Evolutionary conservation across 139 green algal species (phyloP).

Genomic region (Micractinium sp.): DNA sequence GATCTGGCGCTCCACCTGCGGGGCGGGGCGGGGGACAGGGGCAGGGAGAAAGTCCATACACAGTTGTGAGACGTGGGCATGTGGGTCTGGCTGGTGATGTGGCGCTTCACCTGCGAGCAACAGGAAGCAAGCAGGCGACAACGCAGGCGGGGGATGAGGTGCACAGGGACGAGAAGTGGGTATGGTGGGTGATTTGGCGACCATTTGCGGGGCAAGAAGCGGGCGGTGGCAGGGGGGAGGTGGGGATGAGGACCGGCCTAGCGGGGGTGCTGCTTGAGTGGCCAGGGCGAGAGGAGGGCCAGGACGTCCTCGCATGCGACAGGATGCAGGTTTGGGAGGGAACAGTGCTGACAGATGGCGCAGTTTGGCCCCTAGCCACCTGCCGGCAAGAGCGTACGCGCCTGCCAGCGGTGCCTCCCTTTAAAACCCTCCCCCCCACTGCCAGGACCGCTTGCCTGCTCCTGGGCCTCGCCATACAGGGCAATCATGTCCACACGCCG

Average conservation of each 20-base stretch:
- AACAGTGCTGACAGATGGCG: neutral
- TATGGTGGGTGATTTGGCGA: too few relatives aligned
- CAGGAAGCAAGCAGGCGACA: too few relatives aligned
- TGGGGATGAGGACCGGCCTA: neutral
- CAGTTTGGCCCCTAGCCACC: neutral
- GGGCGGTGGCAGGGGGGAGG: neutral
- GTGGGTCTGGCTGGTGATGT: neutral
- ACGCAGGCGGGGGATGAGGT: too few relatives aligned
- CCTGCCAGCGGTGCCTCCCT: neutral
- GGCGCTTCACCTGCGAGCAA: neutral
- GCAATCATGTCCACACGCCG: slow-evolving; percentile 8
- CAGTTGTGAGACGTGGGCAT: neutral
- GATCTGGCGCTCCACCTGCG: slow-evolving; percentile 32
- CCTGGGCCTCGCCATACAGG: neutral
- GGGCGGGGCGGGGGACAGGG: neutral
- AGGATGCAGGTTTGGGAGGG: neutral
- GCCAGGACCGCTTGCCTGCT: neutral
- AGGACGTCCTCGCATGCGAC: too few relatives aligned
- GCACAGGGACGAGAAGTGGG: too few relatives aligned
- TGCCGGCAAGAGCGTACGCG: neutral
- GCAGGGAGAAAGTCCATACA: neutral
- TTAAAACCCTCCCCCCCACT: neutral
- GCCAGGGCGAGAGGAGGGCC: too few relatives aligned
- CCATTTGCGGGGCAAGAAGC: too few relatives aligned
- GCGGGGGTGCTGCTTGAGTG: neutral